These are phyloP conservation scores for Trichoderma polysporum DNA, from an alignment of 2,329 filamentous ascomycete species.

Conservation along the genomic window DNA sequence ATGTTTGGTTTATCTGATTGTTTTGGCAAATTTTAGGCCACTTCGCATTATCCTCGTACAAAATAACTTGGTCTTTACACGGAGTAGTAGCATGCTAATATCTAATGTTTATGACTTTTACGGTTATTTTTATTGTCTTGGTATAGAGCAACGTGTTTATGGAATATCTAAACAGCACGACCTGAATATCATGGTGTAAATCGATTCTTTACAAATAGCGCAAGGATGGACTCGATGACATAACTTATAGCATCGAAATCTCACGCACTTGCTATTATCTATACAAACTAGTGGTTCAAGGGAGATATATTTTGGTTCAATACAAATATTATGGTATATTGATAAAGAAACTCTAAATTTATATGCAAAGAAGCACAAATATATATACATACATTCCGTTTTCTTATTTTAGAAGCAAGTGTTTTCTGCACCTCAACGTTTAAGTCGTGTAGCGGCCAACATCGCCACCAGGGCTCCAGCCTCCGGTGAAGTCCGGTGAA, in stretches of 20 bases:
- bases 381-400: background rate
- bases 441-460: conserved; percentile 38
- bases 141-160: too few species aligned
- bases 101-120: too few species aligned
- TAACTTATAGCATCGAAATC: background rate
- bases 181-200: too few species aligned
- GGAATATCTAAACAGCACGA: too few species aligned
- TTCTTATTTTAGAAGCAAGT: background rate
- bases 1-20: too few species aligned
- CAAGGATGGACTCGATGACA: background rate
- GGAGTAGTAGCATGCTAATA: too few species aligned
- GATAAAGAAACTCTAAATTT: background rate
- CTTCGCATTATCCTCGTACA: too few species aligned
- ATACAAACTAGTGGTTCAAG: background rate
- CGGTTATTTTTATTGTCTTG: too few species aligned
- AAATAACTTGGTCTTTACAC: too few species aligned
- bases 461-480: conserved; percentile 36
- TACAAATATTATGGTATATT: background rate
- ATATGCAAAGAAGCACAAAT: background rate
- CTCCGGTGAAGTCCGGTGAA: conserved; percentile 35
- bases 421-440: background rate
- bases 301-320: background rate
- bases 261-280: background rate
- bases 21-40: too few species aligned
- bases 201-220: too few species aligned